These are phyloP conservation scores for Gossypium schwendimanii DNA, from an alignment of 441 rosid genomes.

Conservation along the genomic window DNA sequence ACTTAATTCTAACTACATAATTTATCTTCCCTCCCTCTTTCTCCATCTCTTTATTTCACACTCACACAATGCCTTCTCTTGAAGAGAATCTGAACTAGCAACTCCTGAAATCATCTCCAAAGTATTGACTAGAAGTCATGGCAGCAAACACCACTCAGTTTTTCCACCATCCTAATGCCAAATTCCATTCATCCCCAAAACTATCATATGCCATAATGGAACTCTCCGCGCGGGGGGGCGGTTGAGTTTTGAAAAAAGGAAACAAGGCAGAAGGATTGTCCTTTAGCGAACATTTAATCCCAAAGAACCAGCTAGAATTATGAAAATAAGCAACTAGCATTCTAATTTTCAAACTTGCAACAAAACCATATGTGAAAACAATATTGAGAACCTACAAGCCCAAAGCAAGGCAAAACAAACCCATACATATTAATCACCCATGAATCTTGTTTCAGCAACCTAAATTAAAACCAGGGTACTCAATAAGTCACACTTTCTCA, in stretches of 20 bases:
- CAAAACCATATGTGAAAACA: background rate
- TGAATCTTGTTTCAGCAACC: conserved; percentile 3
- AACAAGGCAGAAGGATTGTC: background rate
- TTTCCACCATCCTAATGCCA: background rate
- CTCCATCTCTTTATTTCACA: background rate
- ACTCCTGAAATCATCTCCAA: background rate
- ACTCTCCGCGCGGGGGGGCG: background rate
- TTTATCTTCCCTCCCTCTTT: background rate
- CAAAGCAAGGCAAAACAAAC: background rate
- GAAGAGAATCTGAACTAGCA: background rate
- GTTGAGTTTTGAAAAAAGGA: background rate
- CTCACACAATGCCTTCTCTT: background rate
- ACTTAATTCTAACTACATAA: background rate
- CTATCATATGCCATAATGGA: background rate
- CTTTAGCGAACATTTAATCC: background rate
- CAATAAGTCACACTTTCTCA: background rate
- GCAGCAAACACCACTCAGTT: background rate
- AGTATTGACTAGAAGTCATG: background rate
- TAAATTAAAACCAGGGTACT: background rate
- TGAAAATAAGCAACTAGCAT: background rate
- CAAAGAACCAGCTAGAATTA: background rate
- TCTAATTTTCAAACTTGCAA: background rate
- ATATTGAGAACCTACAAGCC: background rate
- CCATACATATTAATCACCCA: background rate
- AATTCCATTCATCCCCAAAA: background rate